Conservation (phyloP, 306 rosid genomes). For the Rosa lucieae region DNA sequence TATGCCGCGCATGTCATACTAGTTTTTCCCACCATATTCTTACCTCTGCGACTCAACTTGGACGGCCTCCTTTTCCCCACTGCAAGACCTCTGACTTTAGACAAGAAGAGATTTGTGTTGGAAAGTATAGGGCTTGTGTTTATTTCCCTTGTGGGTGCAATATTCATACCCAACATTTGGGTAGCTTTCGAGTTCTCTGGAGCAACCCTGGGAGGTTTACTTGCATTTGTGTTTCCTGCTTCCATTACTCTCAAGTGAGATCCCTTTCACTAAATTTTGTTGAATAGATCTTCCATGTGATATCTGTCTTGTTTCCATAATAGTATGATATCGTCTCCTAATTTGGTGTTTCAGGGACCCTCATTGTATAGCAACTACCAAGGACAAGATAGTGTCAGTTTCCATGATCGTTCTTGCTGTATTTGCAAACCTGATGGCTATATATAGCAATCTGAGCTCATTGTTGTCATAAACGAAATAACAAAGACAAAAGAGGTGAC, state of each 20-base stretch:
- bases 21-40: constrained; percentile 37
- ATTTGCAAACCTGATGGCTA: constrained; percentile 32
- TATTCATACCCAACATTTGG: constrained; percentile 45
- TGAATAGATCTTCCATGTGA: not conserved
- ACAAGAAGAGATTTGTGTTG: constrained; percentile 37
- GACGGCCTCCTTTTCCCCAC: constrained; percentile 45
- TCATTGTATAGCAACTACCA: constrained; percentile 37
- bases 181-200: constrained; percentile 44
- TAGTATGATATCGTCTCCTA: not conserved
- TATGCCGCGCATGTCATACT: constrained; percentile 39
- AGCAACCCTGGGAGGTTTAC: constrained; percentile 37
- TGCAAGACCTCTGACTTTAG: constrained; percentile 28
- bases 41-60: constrained; percentile 41
- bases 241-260: constrained; percentile 33
- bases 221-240: constrained; percentile 48
- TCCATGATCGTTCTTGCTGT: constrained; percentile 36
- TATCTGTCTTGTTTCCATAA: not conserved
- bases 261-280: not conserved
- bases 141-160: constrained; percentile 38
- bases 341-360: constrained; percentile 31
- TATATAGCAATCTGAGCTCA: constrained; percentile 36
- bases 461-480: constrained; percentile 1
- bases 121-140: constrained; percentile 13
- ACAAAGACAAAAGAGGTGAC: not conserved
- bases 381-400: constrained; percentile 33